Evolutionary conservation across 1,284 basidiomycete species (phyloP).

Genomic region (Fomes fomentarius): DNA sequence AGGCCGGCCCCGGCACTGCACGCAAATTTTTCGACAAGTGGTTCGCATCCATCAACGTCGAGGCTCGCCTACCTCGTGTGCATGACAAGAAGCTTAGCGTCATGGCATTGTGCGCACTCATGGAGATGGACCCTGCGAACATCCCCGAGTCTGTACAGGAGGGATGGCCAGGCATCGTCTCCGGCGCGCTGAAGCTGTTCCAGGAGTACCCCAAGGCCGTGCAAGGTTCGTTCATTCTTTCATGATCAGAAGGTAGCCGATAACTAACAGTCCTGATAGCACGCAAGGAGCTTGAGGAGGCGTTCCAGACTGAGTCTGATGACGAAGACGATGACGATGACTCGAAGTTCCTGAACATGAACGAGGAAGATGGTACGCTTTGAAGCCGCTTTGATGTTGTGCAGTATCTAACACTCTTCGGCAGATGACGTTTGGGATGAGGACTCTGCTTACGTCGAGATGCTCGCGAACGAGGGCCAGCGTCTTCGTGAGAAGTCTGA

Average conservation of each 20-base stretch:
- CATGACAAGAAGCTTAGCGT: slow-evolving; percentile 90
- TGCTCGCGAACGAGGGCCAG: slow-evolving; percentile 80
- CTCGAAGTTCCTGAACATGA: slow-evolving; percentile 61
- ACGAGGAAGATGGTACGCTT: slow-evolving; percentile 69
- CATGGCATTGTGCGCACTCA: slow-evolving; percentile 71
- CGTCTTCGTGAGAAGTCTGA: slow-evolving; percentile 67
- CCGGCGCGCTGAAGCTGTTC: slow-evolving; percentile 71
- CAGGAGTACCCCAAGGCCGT: slow-evolving; percentile 76
- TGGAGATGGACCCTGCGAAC: slow-evolving; percentile 63
- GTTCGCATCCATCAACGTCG: slow-evolving; percentile 71
- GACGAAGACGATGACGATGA: slow-evolving; percentile 67
- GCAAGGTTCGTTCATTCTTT: slow-evolving; percentile 47
- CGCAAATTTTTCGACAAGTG: slow-evolving; percentile 80
- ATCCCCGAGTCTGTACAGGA: slow-evolving; percentile 64
- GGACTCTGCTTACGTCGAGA: slow-evolving; percentile 80
- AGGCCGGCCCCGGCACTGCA: slow-evolving; percentile 56
- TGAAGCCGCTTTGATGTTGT: not conserved
- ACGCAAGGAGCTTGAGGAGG: slow-evolving; percentile 67
- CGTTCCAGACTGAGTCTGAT: slow-evolving; percentile 57
- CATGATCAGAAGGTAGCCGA: not conserved
- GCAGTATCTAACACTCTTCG: slow-evolving; percentile 4
- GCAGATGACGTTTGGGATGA: slow-evolving; percentile 84
- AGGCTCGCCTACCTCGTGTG: slow-evolving; percentile 75
- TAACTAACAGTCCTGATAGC: slow-evolving; percentile 39
- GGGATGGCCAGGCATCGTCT: slow-evolving; percentile 77